Evolutionary conservation across 768 basidiomycete species (phyloP).

Genomic region (Podaxis rugospora): DNA sequence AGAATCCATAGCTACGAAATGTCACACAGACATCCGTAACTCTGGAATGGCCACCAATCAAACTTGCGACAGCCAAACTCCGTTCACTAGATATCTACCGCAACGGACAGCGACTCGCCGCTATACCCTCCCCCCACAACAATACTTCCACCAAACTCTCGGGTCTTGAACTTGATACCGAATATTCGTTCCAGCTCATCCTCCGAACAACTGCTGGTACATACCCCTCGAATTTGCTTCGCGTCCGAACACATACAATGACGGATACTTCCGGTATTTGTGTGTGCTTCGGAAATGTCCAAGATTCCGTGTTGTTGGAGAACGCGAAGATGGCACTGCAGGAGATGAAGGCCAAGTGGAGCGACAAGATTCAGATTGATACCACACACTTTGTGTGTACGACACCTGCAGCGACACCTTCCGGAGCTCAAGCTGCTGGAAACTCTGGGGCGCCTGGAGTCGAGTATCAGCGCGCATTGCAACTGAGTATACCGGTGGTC

Average conservation of each 20-base stretch:
- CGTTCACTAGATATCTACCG: conserved; percentile 91
- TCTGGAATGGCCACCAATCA: conserved; percentile 87
- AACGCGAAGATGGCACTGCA: conserved; percentile 76
- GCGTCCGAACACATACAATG: conserved; percentile 90
- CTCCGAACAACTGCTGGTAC: conserved; percentile 91
- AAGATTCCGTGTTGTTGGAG: conserved; percentile 70
- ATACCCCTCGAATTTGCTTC: conserved; percentile 78
- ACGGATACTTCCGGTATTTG: conserved; percentile 91
- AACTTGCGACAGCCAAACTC: conserved; percentile 82
- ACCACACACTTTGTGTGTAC: conserved; percentile 98
- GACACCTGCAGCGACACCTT: conserved; percentile 68
- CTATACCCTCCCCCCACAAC: conserved; percentile 75
- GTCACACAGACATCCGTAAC: conserved; percentile 97
- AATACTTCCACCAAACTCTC: conserved; percentile 90
- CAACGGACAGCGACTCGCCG: conserved; percentile 82
- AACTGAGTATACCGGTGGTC: conserved; percentile 91
- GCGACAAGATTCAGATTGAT: conserved; percentile 92
- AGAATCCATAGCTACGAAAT: conserved; percentile 66
- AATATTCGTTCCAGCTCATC: conserved; percentile 93
- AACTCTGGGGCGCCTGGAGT: conserved; percentile 63
- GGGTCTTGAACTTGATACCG: conserved; percentile 73
- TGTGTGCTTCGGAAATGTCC: conserved; percentile 91
- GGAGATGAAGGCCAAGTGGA: conserved; percentile 89
- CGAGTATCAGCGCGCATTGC: conserved; percentile 93
- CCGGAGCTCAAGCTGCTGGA: conserved; percentile 52